Percentiles rank a stretch among this genome's conserved stretches.
These are phyloP conservation scores for Barnettozyma sp. DNA, from an alignment of 805 yeast species.

Conservation along the genomic window DNA sequence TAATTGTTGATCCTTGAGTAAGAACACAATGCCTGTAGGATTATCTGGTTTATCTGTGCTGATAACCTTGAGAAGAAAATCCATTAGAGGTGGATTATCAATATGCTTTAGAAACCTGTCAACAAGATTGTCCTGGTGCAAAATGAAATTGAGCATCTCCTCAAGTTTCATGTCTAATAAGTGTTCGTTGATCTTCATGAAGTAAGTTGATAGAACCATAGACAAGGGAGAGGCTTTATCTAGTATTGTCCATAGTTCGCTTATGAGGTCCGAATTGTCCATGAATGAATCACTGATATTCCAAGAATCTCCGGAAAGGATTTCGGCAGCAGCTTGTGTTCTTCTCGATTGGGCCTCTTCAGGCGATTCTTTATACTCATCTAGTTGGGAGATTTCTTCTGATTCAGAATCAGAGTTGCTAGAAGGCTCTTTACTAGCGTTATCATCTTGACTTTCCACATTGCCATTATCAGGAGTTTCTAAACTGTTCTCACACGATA, in stretches of 20 bases:
- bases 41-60: conserved; percentile 89
- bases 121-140: conserved; percentile 63
- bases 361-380: conserved; percentile 13
- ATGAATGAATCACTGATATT: conserved; percentile 84
- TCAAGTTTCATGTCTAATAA: conserved; percentile 83
- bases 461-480: conserved; percentile 14
- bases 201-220: conserved; percentile 74
- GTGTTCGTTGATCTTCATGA: conserved; percentile 88
- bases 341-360: conserved; percentile 34
- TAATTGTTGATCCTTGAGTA: conserved; percentile 63
- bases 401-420: conserved; percentile 26
- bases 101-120: conserved; percentile 77
- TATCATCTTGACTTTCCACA: conserved; percentile 15
- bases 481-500: conserved; percentile 28
- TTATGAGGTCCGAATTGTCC: conserved; percentile 60
- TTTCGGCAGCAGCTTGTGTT: conserved; percentile 79
- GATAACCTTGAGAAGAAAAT: conserved; percentile 78
- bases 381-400: conserved; percentile 2
- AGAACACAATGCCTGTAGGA: conserved; percentile 80
- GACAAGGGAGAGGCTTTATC: conserved; percentile 63
- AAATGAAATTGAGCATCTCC: conserved; percentile 64
- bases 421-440: conserved; percentile 14
- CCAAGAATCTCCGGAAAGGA: conserved; percentile 90
- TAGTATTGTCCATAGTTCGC: conserved; percentile 71
- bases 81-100: conserved; percentile 93